Evolutionary conservation across 163 green algal genomes (phyloP).

Genomic region (Scenedesmus sp.): DNA sequence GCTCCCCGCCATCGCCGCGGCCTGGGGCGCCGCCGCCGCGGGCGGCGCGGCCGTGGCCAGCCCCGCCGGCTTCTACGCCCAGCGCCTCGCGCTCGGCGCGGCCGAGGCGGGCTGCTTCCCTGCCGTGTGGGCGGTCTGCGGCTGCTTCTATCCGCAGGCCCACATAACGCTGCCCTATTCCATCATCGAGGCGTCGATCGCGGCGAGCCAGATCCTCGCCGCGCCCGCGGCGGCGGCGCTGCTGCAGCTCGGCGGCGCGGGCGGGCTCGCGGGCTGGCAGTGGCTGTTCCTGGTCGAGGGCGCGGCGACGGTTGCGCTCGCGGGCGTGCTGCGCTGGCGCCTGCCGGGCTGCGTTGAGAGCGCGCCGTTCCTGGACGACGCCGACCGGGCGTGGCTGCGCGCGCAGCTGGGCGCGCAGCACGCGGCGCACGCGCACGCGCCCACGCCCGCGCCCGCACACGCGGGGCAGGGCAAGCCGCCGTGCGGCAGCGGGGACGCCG

Average conservation of each 20-base stretch:
- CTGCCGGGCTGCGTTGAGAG: conserved; percentile 40
- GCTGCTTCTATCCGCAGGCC: conserved; percentile 60
- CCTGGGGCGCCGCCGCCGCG: conserved; percentile 54
- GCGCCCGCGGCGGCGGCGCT: conserved; percentile 51
- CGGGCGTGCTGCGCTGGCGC: conserved; percentile 32
- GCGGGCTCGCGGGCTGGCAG: conserved; percentile 61
- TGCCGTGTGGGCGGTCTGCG: conserved; percentile 56
- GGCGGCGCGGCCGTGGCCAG: conserved; percentile 10
- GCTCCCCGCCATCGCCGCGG: conserved; percentile 58
- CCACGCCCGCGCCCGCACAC: too few relatives aligned
- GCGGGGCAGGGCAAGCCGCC: not conserved
- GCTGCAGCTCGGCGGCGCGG: conserved; percentile 52
- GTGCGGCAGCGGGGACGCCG: not conserved
- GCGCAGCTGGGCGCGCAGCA: conserved; percentile 13
- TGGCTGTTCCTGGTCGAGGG: conserved; percentile 57
- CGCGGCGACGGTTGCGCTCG: conserved; percentile 35
- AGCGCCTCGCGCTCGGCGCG: conserved; percentile 62
- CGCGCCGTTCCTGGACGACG: conserved; percentile 40
- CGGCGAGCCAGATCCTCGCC: conserved; percentile 46
- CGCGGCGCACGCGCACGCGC: too few relatives aligned
- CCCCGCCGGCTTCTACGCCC: conserved; percentile 51
- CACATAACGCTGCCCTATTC: conserved; percentile 46
- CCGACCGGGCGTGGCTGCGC: conserved; percentile 20
- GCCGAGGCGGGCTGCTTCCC: conserved; percentile 60
- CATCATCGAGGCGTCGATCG: conserved; percentile 41